Evolutionary conservation across 2,329 filamentous ascomycete genomes (phyloP).

Genomic region (Pyrenophora tritici-repentis): DNA sequence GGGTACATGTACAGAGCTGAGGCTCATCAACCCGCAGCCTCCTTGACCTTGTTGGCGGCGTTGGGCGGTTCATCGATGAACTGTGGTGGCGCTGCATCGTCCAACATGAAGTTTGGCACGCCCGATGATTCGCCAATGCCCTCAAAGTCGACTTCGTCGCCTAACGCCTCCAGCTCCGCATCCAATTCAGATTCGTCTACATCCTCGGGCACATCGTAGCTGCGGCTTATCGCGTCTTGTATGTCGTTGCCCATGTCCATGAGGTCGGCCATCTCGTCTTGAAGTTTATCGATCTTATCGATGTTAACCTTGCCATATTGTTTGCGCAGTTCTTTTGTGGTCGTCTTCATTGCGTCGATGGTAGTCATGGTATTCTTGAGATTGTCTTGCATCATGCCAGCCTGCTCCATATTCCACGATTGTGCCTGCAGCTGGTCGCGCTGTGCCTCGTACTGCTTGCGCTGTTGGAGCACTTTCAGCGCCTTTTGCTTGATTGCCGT

Average conservation of each 20-base stretch:
- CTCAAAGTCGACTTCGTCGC: conserved; percentile 91
- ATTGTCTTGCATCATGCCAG: conserved; percentile 98
- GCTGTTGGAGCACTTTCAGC: conserved; percentile 88
- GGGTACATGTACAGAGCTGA: neutral
- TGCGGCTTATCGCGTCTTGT: conserved; percentile 86
- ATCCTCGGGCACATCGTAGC: conserved; percentile 95
- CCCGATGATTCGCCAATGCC: conserved; percentile 63
- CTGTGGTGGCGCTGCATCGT: conserved; percentile 78
- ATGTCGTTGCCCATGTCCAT: conserved; percentile 99
- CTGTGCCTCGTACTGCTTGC: conserved; percentile 92
- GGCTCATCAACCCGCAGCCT: conserved; percentile 65
- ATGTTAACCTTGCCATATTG: conserved; percentile 98
- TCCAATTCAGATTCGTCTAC: conserved; percentile 96
- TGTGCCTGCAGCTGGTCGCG: conserved; percentile 92
- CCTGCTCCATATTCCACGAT: conserved; percentile 99
- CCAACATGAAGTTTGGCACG: conserved; percentile 84
- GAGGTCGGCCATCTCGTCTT: conserved; percentile 98
- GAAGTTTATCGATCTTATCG: conserved; percentile 94
- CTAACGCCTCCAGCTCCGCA: conserved; percentile 91
- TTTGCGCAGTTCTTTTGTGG: conserved; percentile 86
- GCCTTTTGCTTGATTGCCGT: conserved; percentile 91
- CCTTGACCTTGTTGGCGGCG: conserved; percentile 71
- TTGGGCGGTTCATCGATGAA: conserved; percentile 93
- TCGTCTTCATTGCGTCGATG: conserved; percentile 95
- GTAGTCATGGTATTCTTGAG: conserved; percentile 98